phyloP scores from a whole-genome alignment of 352 stramenopile genomes.

The Phytophthora idaei region DNA sequence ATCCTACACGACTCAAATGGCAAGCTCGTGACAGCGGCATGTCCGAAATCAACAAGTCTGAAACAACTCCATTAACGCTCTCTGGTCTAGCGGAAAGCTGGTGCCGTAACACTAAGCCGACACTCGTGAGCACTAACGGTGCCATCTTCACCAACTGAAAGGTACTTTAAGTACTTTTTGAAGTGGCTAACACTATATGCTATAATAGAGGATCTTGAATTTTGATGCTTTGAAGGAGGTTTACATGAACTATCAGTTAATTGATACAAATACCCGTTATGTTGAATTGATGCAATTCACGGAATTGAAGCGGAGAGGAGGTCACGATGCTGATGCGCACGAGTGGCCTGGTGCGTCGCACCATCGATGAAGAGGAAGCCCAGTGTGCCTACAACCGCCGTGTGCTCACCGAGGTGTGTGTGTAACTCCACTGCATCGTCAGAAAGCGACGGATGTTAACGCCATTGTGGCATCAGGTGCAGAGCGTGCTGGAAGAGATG shows the following conservation, averaged over 20 bases:
- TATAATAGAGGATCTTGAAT: background rate
- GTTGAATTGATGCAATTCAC: background rate
- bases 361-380: constrained; percentile 53
- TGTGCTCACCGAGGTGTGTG: constrained; percentile 51
- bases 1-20: no score
- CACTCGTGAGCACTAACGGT: no score
- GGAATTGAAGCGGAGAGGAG: background rate
- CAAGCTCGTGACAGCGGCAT: no score
- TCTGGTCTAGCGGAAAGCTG: no score
- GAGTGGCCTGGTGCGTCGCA: constrained; percentile 36
- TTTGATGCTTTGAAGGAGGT: background rate
- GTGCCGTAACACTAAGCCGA: no score
- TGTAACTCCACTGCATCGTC: background rate
- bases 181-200: background rate
- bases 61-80: no score
- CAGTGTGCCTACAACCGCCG: constrained; percentile 45
- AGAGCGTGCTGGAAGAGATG: constrained; percentile 77
- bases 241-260: background rate
- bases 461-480: constrained; percentile 41
- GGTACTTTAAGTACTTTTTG: background rate
- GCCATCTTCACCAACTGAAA: background rate
- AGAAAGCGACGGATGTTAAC: background rate
- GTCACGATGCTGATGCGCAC: constrained; percentile 43
- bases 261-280: background rate
- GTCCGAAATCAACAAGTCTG: no score